Percentiles rank a stretch among this genome's conserved stretches.
Conservation (phyloP, 2,329 filamentous ascomycete genomes). For the Apiospora arundinis region DNA sequence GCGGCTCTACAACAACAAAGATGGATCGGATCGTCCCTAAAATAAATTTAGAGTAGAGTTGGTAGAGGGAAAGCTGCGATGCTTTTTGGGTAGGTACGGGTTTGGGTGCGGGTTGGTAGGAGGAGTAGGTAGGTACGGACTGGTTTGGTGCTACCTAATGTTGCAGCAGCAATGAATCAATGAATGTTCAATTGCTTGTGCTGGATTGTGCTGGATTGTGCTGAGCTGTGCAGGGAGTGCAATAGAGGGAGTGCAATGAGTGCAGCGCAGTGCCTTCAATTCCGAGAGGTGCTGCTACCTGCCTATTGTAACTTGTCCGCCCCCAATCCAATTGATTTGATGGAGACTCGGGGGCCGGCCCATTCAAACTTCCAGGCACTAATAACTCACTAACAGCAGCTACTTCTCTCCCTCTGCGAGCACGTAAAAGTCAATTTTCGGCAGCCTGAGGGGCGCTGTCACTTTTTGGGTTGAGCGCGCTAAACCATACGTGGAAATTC, state of each 20-base stretch:
- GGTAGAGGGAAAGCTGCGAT: constrained; percentile 13
- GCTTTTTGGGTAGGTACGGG: background rate
- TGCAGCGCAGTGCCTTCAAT: background rate
- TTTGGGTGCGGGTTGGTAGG: background rate
- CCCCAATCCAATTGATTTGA: background rate
- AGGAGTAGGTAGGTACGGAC: background rate
- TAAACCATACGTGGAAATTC: background rate
- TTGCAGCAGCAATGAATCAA: no score
- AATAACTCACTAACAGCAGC: no score
- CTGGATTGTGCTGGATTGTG: background rate
- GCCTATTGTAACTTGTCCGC: constrained; percentile 3
- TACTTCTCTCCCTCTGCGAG: background rate
- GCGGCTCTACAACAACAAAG: constrained; percentile 14
- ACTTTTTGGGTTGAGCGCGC: background rate
- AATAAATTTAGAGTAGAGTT: constrained; percentile 13
- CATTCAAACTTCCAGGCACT: background rate
- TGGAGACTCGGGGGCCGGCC: background rate
- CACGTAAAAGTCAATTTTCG: background rate
- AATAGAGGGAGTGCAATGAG: background rate
- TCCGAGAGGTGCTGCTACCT: background rate
- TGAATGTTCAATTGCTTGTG: background rate
- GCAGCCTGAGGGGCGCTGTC: background rate
- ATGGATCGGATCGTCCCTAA: constrained; percentile 8
- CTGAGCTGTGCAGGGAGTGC: background rate
- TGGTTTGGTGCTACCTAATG: background rate